Evolutionary conservation across 2,329 filamentous ascomycete genomes (phyloP).

Genomic region (Coniochaeta pulveracea): DNA sequence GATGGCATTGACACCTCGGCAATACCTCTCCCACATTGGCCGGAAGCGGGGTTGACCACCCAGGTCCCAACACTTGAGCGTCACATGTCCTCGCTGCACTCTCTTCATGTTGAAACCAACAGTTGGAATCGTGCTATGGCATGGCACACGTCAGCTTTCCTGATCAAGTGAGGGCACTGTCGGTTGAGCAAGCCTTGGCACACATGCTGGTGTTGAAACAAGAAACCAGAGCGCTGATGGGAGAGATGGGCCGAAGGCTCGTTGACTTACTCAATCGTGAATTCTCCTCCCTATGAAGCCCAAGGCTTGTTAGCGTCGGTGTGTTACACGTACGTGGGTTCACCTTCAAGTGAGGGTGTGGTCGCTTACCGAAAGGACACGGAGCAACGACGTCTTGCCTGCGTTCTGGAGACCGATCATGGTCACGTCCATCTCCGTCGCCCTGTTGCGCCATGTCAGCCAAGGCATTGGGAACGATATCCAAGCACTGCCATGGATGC

Average conservation of each 20-base stretch:
- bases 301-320: constrained; percentile 10
- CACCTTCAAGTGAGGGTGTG: constrained; percentile 4
- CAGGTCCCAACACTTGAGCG: constrained; percentile 97
- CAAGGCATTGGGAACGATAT: constrained; percentile 6
- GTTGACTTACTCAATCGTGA: constrained; percentile 86
- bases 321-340: constrained; percentile 2
- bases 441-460: constrained; percentile 45
- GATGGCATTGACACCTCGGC: constrained; percentile 92
- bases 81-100: constrained; percentile 95
- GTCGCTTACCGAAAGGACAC: constrained; percentile 79
- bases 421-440: constrained; percentile 98
- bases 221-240: too few relatives aligned
- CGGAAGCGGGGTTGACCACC: constrained; percentile 94
- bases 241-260: constrained; percentile 6
- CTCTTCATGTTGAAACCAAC: constrained; percentile 99
- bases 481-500: background rate
- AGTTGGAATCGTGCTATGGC: constrained; percentile 82
- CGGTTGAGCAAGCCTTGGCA: too few relatives aligned
- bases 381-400: constrained; percentile 88
- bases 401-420: constrained; percentile 98
- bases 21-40: constrained; percentile 99
- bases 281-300: constrained; percentile 73
- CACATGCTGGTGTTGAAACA: too few relatives aligned
- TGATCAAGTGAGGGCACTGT: too few relatives aligned
- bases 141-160: constrained; percentile 25